Base-by-base conservation (phyloP, 371 early-diverging fungal genomes). In the Vairimorpha apis region DNA sequence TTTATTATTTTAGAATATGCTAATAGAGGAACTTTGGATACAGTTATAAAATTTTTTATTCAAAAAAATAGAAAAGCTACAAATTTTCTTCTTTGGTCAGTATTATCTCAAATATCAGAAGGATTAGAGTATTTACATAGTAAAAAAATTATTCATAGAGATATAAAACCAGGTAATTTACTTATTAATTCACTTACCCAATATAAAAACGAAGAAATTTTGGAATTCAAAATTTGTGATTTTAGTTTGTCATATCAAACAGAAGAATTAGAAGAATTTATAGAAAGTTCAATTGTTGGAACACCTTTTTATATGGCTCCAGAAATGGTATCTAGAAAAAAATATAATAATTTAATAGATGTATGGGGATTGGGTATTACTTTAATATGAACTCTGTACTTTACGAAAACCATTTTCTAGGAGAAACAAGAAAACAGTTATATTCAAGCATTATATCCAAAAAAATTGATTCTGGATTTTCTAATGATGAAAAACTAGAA, bases 281-380 rank as follows among this genome's bases (percentile, higher is more conserved):
- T 2, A 38, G 30, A 37, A 33, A 32, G 49, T 18, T 35, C 69
- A 0, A 62, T 77, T 10, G 77, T 76, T 13, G 83, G 83, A 10
- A 78, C 81, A 25, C 70, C 80, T 0, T 69, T 45, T 37, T 74
- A 75, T 45, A 79, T 83, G 75, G 83, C 83, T 44, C 83, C 83
- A 10, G 83, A 80, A 63, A 66, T 77, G 5, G 37, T 71, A n/a
- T 18, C n/a, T n/a, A 65, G 58, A 67, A 27, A 18, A 7, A 47
- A 58, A 35, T 76, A 79, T 56, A 53, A 47, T 49, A 90, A 91
- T 80, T 84, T 86, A 1, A 93, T 92, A 3, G 97, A 98, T 86
- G 93, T 94, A 90, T 98, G 99, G 99, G 90, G 93, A 5, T 81
- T 96, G 3, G 99, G 96, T 3, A 92, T 94, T 1, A 91, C 95